Evolutionary conservation across 2,329 filamentous ascomycete genomes (phyloP), one percentile per base, ranked within the genome.

Genomic region (Stachybotrys chartarum): DNA sequence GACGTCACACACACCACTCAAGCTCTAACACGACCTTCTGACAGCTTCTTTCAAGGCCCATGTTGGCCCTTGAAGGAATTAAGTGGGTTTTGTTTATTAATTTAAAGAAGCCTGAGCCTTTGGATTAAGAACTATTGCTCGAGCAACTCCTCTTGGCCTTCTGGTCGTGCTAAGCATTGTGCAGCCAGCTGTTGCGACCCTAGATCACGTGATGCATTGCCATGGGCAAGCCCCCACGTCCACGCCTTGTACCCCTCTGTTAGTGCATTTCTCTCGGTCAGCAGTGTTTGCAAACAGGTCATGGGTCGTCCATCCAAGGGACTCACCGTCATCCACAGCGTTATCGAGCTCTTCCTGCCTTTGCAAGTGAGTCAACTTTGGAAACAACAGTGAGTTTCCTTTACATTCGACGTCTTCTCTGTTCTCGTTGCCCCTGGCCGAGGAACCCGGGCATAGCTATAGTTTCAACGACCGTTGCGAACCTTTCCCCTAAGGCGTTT

Each of bases 201-300:
- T 24, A 14, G 3, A 42, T 42, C 35, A 42, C 35, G 35, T 42
- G 35, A 42, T 42, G 35, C 10, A 42, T 42, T 42, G 35, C 8
- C 14, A 42, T 42, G 35, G 35, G 5, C 35, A 42, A 42, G 35
- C 35, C 51, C 56, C 62, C 61, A 62, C 60, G 35, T 42, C 56
- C 61, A 63, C 58, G 61, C 63, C 63, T 56, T 46, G 54, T 63
- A 63, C 64, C 64, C 64, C 63, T 67, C 64, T 59, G 62, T 60
- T 66, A 66, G 64, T 61, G 61, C 60, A 57, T 42, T 42, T 42
- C 35, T 42, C 35, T 42, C 8, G 35, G 35, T 42, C 35, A 42
- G 8, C 35, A 42, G 35, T 42, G 35, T 42, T 42, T 42, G 35
- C 35, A 42, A 42, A 3, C 35, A 42, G 14, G 24, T 24, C 24